phyloP scores from a whole-genome alignment of 2,329 filamentous ascomycete genomes.

The Hawksworthiomyces lignivorus region DNA sequence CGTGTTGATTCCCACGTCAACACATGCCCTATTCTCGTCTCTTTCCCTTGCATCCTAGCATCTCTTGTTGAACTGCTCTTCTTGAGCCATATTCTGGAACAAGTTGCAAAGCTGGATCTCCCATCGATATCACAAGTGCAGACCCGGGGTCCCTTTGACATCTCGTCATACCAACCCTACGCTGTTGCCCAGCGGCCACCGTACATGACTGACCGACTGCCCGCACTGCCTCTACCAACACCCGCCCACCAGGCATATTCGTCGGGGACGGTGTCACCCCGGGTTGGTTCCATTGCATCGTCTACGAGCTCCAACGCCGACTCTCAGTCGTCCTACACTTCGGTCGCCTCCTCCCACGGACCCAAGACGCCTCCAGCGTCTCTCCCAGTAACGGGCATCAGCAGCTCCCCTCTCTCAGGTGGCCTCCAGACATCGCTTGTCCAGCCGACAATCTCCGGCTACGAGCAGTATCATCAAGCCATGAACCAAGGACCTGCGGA shows the following conservation, averaged over 20 bases:
- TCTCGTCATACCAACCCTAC: constrained; percentile 61
- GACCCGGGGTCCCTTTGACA: constrained; percentile 68
- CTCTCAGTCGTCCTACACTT: constrained; percentile 48
- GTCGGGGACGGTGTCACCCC: constrained; percentile 66
- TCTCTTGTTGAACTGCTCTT: background rate
- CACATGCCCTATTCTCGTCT: too few species aligned
- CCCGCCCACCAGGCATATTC: constrained; percentile 63
- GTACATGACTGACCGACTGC: constrained; percentile 66
- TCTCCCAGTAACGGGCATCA: constrained; percentile 39
- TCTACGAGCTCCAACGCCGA: constrained; percentile 43
- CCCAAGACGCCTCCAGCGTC: constrained; percentile 66
- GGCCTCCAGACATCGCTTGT: constrained; percentile 32
- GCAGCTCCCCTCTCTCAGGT: constrained; percentile 11
- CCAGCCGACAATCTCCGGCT: constrained; percentile 28
- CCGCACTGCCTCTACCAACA: constrained; percentile 52
- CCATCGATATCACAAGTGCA: constrained; percentile 78
- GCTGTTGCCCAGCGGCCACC: constrained; percentile 51
- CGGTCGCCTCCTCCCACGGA: constrained; percentile 50
- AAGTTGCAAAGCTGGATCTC: constrained; percentile 81
- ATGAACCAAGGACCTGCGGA: constrained; percentile 82
- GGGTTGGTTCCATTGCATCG: constrained; percentile 66
- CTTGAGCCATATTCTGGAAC: constrained; percentile 2
- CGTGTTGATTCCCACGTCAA: too few species aligned
- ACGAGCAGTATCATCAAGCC: constrained; percentile 37
- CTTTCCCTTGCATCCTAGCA: too few species aligned